Conservation (phyloP, 2,329 filamentous ascomycete species). For the Beauveria scarabaeidicola region DNA sequence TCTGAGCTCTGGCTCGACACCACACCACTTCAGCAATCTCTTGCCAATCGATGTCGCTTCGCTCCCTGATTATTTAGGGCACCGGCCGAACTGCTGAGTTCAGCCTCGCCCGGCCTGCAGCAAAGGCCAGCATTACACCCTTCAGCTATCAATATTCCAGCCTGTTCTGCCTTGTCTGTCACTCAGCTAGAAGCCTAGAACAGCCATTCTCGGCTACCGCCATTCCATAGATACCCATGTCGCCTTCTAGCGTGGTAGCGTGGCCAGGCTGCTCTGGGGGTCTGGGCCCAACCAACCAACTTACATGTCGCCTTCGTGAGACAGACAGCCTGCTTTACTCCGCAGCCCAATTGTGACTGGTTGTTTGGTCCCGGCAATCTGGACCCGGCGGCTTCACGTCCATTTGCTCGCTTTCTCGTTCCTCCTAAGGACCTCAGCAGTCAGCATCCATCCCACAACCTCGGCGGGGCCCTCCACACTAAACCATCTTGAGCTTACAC, state of each 20-base stretch:
- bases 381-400: conserved; percentile 6
- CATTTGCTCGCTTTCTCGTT: not conserved
- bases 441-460: not conserved
- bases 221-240: not conserved
- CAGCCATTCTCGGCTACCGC: not conserved
- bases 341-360: conserved; percentile 4
- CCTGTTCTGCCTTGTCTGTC: not conserved
- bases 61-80: not conserved
- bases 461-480: not conserved
- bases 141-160: not conserved
- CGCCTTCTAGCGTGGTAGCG: not conserved
- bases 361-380: conserved; percentile 6
- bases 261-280: not conserved
- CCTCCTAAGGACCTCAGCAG: too few relatives aligned
- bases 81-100: not conserved
- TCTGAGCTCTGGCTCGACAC: not conserved
- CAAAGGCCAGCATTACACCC: not conserved
- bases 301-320: conserved; percentile 1
- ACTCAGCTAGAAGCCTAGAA: not conserved
- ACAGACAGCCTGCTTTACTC: conserved; percentile 4
- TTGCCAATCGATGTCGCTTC: not conserved
- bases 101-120: not conserved
- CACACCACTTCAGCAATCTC: not conserved
- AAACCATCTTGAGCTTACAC: not conserved
- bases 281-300: not conserved